Percentiles rank a stretch among this genome's conserved stretches.
Conservation (phyloP, 495 filamentous ascomycete species). For the Annulohypoxylon stygium region DNA sequence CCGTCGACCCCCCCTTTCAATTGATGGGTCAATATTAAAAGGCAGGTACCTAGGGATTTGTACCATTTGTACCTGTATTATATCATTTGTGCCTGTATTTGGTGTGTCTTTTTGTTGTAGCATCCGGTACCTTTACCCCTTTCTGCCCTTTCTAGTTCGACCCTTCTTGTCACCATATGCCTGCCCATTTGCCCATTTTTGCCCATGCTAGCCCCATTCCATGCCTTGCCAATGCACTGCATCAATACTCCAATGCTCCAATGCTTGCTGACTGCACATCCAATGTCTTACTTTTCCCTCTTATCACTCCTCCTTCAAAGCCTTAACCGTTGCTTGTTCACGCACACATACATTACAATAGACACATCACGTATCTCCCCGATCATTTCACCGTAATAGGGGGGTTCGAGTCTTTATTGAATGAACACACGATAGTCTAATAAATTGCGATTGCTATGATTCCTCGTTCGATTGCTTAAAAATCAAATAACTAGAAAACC, state of each 20-base stretch:
- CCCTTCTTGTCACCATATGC: not conserved
- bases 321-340: constrained; percentile 33
- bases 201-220: too few species aligned
- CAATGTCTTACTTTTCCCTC: constrained; percentile 41
- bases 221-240: too few species aligned
- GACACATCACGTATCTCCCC: not conserved
- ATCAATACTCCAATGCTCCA: too few species aligned
- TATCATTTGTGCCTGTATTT: too few species aligned
- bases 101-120: not conserved
- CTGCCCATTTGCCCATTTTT: too few species aligned
- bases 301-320: constrained; percentile 27
- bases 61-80: not conserved
- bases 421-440: constrained; percentile 5
- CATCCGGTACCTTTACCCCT: not conserved
- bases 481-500: not conserved
- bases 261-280: constrained; percentile 40
- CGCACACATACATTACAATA: constrained; percentile 23
- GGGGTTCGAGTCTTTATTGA: constrained; percentile 11
- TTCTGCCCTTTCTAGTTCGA: not conserved
- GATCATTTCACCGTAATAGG: constrained; percentile 21
- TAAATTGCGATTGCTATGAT: constrained; percentile 23
- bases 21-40: constrained; percentile 1
- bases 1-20: not conserved
- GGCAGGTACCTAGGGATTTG: not conserved
- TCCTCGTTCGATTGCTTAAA: not conserved